Base-by-base conservation (phyloP, 306 rosid species). In the Prunus dulcis region DNA sequence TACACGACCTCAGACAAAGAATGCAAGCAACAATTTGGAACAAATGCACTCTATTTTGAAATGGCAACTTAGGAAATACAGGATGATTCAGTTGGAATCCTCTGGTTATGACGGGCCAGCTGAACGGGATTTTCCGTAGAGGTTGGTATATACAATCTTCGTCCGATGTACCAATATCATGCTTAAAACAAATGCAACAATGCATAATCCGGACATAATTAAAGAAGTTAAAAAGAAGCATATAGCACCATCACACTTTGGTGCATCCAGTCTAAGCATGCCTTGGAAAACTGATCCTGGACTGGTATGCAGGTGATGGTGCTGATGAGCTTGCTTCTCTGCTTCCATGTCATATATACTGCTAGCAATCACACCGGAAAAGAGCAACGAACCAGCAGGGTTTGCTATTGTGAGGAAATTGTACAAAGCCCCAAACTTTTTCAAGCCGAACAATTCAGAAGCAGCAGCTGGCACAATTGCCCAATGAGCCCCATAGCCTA, bases 401-500 rank as follows among this genome's bases (percentile, higher is more conserved):
- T 84, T 95, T 73, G 97, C 96, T 69, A 95, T 72, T 12, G 98
- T 92, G 46, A 95, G 71, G 86, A 95, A 92, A 78, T 95, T 95
- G 89, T 95, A 95, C 80, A 95, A 81, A 41, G 97, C 97, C 19
- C 96, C 98, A 3, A 95, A 95, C 82, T 90, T 95, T 80, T 84
- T 88, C 80, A 95, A 78, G 64, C 97, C 98, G 62, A 95, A 95
- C 83, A 95, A 84, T 76, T 95, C 99, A 0, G 99, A 95, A 63
- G 96, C 99, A 15, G 99, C 87, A n/a, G 99, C 99, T 0, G 99
- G 99, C 64, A 88, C 88, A 32, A 95, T 79, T 22, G 97, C 93
- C 99, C 99, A 95, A 80, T 95, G 99, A 62, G 96, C 96, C 15
- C 99, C 99, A 57, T 90, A 95, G 25, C 99, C 97, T 63, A 92